These are phyloP conservation scores for Lipomyces spencermartinsiae DNA, from an alignment of 805 yeast species.

Conservation along the genomic window DNA sequence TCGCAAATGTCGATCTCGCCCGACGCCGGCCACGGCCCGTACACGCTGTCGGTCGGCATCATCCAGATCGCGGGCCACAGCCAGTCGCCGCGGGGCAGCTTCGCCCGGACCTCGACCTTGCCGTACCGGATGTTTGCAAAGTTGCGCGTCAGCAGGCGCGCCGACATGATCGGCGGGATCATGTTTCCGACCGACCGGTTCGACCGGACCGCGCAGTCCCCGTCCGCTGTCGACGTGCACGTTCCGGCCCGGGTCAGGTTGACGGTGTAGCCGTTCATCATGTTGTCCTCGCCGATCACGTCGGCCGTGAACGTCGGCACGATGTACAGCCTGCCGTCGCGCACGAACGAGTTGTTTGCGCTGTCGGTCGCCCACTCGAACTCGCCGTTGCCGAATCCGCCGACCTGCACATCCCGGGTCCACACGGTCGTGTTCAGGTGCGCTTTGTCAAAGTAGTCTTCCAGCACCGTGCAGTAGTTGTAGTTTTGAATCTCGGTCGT, in stretches of 20 bases:
- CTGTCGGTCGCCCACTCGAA: conserved; percentile 32
- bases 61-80: conserved; percentile 38
- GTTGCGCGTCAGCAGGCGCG: conserved; percentile 25
- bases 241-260: conserved; percentile 30
- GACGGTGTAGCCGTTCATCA: conserved; percentile 35
- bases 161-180: conserved; percentile 35
- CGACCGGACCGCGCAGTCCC: conserved; percentile 28
- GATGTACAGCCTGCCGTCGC: conserved; percentile 28
- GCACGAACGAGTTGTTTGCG: conserved; percentile 24
- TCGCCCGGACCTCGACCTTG: conserved; percentile 31
- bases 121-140: conserved; percentile 28
- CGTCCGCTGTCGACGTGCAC: conserved; percentile 15
- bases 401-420: conserved; percentile 29
- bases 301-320: conserved; percentile 34
- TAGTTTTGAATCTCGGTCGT: conserved; percentile 21
- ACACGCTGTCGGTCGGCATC: conserved; percentile 28
- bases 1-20: conserved; percentile 36
- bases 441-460: conserved; percentile 18
- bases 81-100: conserved; percentile 35
- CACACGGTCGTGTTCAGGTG: conserved; percentile 10
- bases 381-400: conserved; percentile 35
- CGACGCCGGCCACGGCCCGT: conserved; percentile 36
- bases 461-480: conserved; percentile 27
- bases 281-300: conserved; percentile 21
- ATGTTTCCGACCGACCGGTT: conserved; percentile 19